Percentiles rank a stretch among this genome's conserved stretches.
These are phyloP conservation scores for Apiospora pterosperma DNA, from an alignment of 2,329 filamentous ascomycete genomes.

Conservation along the genomic window DNA sequence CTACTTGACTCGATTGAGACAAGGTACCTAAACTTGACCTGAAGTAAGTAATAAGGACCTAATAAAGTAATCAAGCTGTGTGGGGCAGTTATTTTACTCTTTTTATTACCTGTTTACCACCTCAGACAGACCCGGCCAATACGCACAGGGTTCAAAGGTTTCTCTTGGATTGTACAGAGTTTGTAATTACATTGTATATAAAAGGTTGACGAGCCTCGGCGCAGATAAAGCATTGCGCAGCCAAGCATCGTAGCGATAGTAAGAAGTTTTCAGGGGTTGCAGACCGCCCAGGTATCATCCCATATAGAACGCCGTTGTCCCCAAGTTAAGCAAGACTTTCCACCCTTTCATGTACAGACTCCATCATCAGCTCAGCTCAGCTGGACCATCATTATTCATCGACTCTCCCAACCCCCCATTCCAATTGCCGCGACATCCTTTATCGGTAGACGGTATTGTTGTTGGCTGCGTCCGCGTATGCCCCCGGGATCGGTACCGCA, in stretches of 20 bases:
- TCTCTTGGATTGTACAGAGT: conserved; percentile 3
- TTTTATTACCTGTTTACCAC: no score
- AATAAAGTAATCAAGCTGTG: no score
- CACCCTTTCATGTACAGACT: neutral
- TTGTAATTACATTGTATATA: neutral
- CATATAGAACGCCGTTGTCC: conserved; percentile 4
- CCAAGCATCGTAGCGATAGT: conserved; percentile 1
- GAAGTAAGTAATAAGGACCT: no score
- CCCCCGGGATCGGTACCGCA: conserved; percentile 82
- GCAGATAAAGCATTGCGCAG: neutral
- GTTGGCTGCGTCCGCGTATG: conserved; percentile 55
- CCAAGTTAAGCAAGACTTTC: neutral
- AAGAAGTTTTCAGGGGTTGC: neutral
- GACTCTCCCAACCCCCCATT: neutral
- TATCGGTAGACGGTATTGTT: conserved; percentile 11
- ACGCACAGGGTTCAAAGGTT: no score
- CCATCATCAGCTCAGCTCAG: conserved; percentile 20
- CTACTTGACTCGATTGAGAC: no score
- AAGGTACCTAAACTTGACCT: no score
- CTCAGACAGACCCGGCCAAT: no score
- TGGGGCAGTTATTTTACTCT: no score
- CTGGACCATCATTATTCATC: conserved; percentile 17
- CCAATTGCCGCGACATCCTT: neutral
- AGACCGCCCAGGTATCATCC: conserved; percentile 5
- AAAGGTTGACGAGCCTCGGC: neutral